phyloP scores from a whole-genome alignment of 805 yeast species.

The Nakazawaea wyomingensis region DNA sequence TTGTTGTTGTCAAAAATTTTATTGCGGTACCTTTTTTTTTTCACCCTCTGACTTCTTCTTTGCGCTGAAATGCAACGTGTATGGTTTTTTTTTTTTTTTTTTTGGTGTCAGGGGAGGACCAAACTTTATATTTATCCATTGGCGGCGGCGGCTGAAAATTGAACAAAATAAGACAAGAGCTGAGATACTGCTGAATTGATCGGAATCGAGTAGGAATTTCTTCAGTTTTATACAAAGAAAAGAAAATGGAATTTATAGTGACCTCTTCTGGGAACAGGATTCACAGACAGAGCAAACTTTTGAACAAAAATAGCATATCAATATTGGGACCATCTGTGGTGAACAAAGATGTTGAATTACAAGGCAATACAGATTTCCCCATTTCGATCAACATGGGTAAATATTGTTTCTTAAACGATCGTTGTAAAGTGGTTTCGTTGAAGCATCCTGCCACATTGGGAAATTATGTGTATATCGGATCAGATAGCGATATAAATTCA shows the following conservation, averaged over 20 bases:
- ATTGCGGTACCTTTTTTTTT: too few relatives aligned
- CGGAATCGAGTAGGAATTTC: too few relatives aligned
- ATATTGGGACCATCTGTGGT: slow-evolving; percentile 45
- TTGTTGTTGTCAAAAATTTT: too few relatives aligned
- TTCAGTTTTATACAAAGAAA: not conserved
- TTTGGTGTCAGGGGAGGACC: not conserved
- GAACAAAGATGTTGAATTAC: slow-evolving; percentile 27
- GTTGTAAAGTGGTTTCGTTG: slow-evolving; percentile 19
- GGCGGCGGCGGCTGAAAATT: too few relatives aligned
- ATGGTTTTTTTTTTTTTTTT: not conserved
- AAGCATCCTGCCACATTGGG: slow-evolving; percentile 35
- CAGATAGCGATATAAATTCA: slow-evolving; percentile 27
- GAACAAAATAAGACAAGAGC: too few relatives aligned
- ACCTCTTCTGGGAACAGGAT: slow-evolving; percentile 49
- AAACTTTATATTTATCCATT: too few relatives aligned
- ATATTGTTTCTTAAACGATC: slow-evolving; percentile 33
- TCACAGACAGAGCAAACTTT: slow-evolving; percentile 36
- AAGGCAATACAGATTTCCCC: slow-evolving; percentile 26
- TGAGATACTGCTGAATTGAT: too few relatives aligned
- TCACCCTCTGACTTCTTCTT: too few relatives aligned
- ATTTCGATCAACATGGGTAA: slow-evolving; percentile 40
- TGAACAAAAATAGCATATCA: slow-evolving; percentile 36
- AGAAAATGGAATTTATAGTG: slow-evolving; percentile 3
- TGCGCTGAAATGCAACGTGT: too few relatives aligned
- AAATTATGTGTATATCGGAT: slow-evolving; percentile 39